Evolutionary conservation across 1,284 basidiomycete genomes (phyloP).

Genomic region (Stereum hirsutum): DNA sequence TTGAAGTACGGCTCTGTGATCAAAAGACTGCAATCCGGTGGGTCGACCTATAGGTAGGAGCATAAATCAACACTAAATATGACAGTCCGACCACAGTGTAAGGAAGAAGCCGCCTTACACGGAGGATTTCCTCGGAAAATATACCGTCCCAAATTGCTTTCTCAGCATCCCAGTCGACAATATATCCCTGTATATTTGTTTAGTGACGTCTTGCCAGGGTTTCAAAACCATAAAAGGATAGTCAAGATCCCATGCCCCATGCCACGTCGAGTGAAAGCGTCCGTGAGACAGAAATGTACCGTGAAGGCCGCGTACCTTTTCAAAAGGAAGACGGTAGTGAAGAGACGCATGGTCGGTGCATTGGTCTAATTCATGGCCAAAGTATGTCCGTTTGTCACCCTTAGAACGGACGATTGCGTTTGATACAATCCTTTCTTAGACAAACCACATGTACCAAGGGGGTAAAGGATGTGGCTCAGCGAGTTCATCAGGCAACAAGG

Average conservation of each 20-base stretch:
- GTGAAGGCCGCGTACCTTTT: slow-evolving; percentile 76
- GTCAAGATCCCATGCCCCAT: slow-evolving; percentile 11
- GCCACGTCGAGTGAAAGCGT: slow-evolving; percentile 3
- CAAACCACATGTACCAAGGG: background rate
- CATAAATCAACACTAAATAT: slow-evolving; percentile 4
- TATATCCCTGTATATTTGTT: slow-evolving; percentile 55
- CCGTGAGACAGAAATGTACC: no score
- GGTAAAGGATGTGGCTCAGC: slow-evolving; percentile 3
- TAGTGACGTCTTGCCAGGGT: background rate
- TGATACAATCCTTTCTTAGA: slow-evolving; percentile 45
- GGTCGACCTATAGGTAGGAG: slow-evolving; percentile 46
- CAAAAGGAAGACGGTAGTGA: slow-evolving; percentile 76
- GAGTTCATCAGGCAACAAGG: no score
- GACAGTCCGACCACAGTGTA: no score
- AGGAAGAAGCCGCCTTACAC: slow-evolving; percentile 35
- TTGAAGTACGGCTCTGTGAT: slow-evolving; percentile 94
- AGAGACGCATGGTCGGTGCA: slow-evolving; percentile 75
- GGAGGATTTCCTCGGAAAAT: slow-evolving; percentile 62
- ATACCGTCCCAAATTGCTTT: slow-evolving; percentile 87
- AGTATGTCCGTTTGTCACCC: slow-evolving; percentile 69
- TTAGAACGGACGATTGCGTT: slow-evolving; percentile 80
- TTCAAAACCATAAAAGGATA: slow-evolving; percentile 7
- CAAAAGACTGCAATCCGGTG: slow-evolving; percentile 63
- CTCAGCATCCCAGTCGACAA: slow-evolving; percentile 89
- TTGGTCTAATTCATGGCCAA: slow-evolving; percentile 71